phyloP scores from a whole-genome alignment of 1,139 yeast genomes.

The Wickerhamomyces sp. region DNA sequence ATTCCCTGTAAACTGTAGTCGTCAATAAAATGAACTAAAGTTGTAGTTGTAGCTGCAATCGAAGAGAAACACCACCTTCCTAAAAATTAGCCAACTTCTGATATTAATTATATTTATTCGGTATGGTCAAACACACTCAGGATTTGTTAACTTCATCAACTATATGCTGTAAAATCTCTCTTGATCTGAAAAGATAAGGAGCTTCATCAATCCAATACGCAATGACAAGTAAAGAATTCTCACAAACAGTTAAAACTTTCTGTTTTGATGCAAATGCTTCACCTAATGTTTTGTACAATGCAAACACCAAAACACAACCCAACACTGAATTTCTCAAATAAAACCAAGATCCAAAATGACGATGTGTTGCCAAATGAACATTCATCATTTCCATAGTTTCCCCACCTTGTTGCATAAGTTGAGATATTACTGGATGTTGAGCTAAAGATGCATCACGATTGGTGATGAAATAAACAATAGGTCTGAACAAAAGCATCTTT shows the following conservation, averaged over 20 bases:
- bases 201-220: conserved; percentile 18
- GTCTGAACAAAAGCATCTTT: conserved; percentile 17
- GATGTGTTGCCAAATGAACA: conserved; percentile 18
- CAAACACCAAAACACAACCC: conserved; percentile 7
- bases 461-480: conserved; percentile 13
- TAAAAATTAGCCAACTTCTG: too few relatives aligned
- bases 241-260: conserved; percentile 6
- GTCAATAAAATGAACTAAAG: too few relatives aligned
- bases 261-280: conserved; percentile 7
- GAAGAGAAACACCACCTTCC: too few relatives aligned
- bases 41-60: too few relatives aligned
- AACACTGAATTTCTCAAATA: conserved; percentile 15
- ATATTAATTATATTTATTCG: too few relatives aligned
- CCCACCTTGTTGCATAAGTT: conserved; percentile 12
- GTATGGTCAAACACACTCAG: too few relatives aligned
- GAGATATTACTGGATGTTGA: conserved; percentile 15
- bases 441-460: conserved; percentile 11
- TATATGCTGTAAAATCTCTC: too few relatives aligned
- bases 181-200: conserved; percentile 11
- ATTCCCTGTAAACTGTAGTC: too few relatives aligned
- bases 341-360: conserved; percentile 24
- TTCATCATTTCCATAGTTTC: conserved; percentile 17
- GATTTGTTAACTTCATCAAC: too few relatives aligned
- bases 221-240: conserved; percentile 3
- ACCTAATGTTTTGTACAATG: conserved; percentile 10